Base-by-base conservation (phyloP, 2,329 filamentous ascomycete species). In the Cytospora schulzeri region DNA sequence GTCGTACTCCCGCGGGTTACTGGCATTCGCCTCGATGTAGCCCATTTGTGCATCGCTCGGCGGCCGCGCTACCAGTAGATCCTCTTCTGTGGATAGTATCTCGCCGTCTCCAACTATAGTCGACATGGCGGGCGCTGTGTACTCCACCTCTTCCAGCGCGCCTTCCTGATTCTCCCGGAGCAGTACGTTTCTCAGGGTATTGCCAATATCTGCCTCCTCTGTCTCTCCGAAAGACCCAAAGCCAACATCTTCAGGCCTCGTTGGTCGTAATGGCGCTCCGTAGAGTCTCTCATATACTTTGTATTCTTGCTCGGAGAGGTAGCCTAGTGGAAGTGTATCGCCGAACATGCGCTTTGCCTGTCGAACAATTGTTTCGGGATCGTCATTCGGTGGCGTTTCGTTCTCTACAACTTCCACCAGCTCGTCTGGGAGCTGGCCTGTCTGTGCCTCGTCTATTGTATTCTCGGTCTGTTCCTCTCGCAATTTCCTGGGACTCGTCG, bases 271-370 rank as follows among this genome's bases (percentile, higher is more conserved):
- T 2, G 93, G 92, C 38, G 88, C 81, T 1, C 93, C 94, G 74
- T 95, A 97, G 19, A 96, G 78, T 68, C 92, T 83, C 72, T 90
- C 87, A 75, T 96, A 97, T 0, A 96, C 78, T 56, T 79, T 80
- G 71, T 90, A 88, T 74, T 97, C 93, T 60, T 90, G 85, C 1
- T 83, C 81, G 38, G 81, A 87, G 59, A 97, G 76, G 70, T 91
- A 86, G 38, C 84, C 88, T 35, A 87, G 85, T 0, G 93, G 93
- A 28, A 97, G 76, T 0, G 84, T 88, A 71, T 95, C 88, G 67
- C 92, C 89, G 74, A 92, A 96, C 11, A 86, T 82, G 68, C 91
- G 88, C 70, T 90, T 87, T 41, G 91, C 89, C 69, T 87, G 82
- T 63, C 90, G 86, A 35, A 92, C 92, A 9, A 89, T 78, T 14